Conservation (phyloP, 2,329 filamentous ascomycete genomes). For the Chlorencoelia australis region DNA sequence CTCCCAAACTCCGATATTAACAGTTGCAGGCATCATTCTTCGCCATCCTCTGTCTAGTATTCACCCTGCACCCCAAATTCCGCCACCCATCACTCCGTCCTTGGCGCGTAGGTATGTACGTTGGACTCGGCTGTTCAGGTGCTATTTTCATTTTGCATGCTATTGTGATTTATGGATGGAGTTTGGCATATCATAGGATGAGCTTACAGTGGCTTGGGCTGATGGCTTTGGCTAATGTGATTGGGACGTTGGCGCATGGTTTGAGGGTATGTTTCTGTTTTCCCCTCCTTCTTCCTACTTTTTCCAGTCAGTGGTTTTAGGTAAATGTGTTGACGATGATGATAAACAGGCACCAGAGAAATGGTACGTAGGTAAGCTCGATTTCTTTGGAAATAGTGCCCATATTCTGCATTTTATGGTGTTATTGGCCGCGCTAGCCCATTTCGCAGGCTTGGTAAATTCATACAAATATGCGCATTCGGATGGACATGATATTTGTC, state of each 20-base stretch:
- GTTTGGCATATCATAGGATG: slow-evolving; percentile 14
- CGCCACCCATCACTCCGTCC: slow-evolving; percentile 12
- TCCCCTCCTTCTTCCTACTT: neutral
- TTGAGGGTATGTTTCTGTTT: slow-evolving; percentile 1
- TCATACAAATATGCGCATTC: slow-evolving; percentile 2
- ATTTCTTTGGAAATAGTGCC: slow-evolving; percentile 23
- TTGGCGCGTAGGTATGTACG: slow-evolving; percentile 18
- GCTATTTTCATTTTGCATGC: slow-evolving; percentile 22
- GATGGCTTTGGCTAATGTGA: slow-evolving; percentile 11
- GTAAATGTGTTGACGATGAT: neutral
- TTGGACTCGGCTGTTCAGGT: slow-evolving; percentile 18
- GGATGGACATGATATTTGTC: neutral
- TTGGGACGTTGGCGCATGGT: slow-evolving; percentile 11
- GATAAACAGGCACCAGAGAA: slow-evolving; percentile 20
- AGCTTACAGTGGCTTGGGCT: slow-evolving; percentile 9
- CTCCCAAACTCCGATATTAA: neutral
- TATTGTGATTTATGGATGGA: slow-evolving; percentile 13
- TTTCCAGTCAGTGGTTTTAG: neutral
- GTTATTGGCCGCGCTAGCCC: slow-evolving; percentile 16
- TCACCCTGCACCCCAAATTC: slow-evolving; percentile 19
- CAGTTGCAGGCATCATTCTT: slow-evolving; percentile 25
- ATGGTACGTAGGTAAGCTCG: slow-evolving; percentile 16
- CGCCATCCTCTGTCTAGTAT: slow-evolving; percentile 26
- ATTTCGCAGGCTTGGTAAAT: slow-evolving; percentile 3
- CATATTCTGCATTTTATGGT: slow-evolving; percentile 26